These are phyloP conservation scores for Kwoniella dejecticola DNA, from an alignment of 768 basidiomycete genomes.

Conservation along the genomic window DNA sequence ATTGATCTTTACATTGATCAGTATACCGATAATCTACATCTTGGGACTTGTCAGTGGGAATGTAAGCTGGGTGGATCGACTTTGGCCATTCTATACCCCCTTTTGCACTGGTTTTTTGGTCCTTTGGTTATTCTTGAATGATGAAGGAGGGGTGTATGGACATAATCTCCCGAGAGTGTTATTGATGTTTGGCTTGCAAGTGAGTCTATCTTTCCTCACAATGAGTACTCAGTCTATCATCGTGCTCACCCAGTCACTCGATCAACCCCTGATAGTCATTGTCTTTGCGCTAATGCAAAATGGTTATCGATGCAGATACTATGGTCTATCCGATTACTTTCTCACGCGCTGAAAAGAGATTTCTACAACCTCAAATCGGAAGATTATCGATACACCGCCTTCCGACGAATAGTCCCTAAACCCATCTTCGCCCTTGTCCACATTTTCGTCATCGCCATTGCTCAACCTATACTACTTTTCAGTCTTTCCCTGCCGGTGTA, in stretches of 20 bases:
- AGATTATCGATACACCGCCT: slow-evolving; percentile 86
- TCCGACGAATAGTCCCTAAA: slow-evolving; percentile 65
- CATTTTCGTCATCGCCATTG: slow-evolving; percentile 72
- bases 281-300: not conserved
- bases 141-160: slow-evolving; percentile 59
- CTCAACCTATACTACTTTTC: slow-evolving; percentile 79
- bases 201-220: too few species aligned
- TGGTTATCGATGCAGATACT: slow-evolving; percentile 24
- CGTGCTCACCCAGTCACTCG: too few species aligned
- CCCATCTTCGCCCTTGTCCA: slow-evolving; percentile 67
- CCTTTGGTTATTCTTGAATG: slow-evolving; percentile 64
- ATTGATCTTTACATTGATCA: slow-evolving; percentile 23
- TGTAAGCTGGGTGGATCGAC: slow-evolving; percentile 61
- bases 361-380: slow-evolving; percentile 63
- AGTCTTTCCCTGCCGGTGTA: slow-evolving; percentile 59
- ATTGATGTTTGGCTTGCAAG: slow-evolving; percentile 71
- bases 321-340: slow-evolving; percentile 63
- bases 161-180: slow-evolving; percentile 68
- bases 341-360: slow-evolving; percentile 82
- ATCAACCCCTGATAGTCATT: too few species aligned
- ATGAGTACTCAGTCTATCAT: too few species aligned
- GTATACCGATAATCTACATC: slow-evolving; percentile 36
- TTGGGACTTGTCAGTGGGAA: slow-evolving; percentile 50
- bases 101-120: slow-evolving; percentile 81
- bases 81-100: slow-evolving; percentile 73